A percentile compares a stretch with the other conserved stretches of the same genome.
Conservation (phyloP, 371 early-diverging fungal genomes). For the Thermomucor indicae-seudaticae region DNA sequence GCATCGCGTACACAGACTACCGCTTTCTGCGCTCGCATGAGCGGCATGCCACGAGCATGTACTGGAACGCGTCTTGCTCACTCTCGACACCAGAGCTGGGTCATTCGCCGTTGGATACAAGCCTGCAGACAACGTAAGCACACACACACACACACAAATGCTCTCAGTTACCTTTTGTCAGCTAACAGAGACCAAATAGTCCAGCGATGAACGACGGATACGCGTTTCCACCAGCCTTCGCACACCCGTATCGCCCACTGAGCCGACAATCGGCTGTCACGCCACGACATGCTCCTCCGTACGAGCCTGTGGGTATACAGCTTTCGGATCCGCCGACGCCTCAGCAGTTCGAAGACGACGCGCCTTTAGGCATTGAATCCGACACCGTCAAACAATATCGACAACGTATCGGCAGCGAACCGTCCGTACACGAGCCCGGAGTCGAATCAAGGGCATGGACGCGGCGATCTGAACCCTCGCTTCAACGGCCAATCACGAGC, state of each 20-base stretch:
- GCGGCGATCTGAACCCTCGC: constrained; percentile 7
- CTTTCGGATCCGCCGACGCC: constrained; percentile 25
- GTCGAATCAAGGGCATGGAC: neutral
- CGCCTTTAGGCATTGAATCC: neutral
- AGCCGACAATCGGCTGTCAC: too few species aligned
- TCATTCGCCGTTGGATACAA: constrained; percentile 27
- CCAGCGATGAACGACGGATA: too few species aligned
- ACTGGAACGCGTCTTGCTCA: constrained; percentile 7
- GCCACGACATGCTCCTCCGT: too few species aligned
- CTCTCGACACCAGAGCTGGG: constrained; percentile 40
- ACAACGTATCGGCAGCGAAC: constrained; percentile 9
- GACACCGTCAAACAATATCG: too few species aligned
- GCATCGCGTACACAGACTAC: neutral
- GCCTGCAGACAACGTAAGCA: constrained; percentile 5
- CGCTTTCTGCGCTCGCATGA: constrained; percentile 5
- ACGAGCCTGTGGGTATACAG: constrained; percentile 20
- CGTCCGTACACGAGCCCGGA: constrained; percentile 1
- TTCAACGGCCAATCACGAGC: neutral
- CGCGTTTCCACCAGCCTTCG: too few species aligned
- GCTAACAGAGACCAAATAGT: too few species aligned
- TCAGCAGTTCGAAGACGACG: neutral
- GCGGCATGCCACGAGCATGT: constrained; percentile 2
- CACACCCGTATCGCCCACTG: too few species aligned
- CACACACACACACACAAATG: neutral
- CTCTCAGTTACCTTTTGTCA: neutral